These are phyloP conservation scores for Cucurbita ficifolia DNA, from an alignment of 306 rosid genomes.

Conservation along the genomic window DNA sequence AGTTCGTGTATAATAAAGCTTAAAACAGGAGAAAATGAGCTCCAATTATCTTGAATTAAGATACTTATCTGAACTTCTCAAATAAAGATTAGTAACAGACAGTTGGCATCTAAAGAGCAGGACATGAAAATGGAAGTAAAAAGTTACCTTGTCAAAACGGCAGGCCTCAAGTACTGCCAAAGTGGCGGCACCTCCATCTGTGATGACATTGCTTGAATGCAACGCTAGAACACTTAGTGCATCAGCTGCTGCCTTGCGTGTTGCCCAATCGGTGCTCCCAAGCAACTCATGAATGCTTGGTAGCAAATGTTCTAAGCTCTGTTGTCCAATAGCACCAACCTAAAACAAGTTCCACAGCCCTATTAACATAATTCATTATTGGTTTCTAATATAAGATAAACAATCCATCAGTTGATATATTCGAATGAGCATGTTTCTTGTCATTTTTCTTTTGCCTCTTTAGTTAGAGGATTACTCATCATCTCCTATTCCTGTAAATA, in stretches of 20 bases:
- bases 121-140: conserved; percentile 11
- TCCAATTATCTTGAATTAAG: neutral
- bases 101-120: conserved; percentile 1
- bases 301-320: conserved; percentile 63
- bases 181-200: conserved; percentile 46
- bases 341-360: conserved; percentile 22
- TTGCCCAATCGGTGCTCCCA: conserved; percentile 79
- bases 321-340: conserved; percentile 84
- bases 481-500: neutral
- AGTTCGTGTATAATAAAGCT: neutral
- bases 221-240: conserved; percentile 53
- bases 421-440: neutral
- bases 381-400: neutral
- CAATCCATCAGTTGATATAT: neutral
- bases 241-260: conserved; percentile 98
- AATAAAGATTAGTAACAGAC: neutral
- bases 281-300: conserved; percentile 70
- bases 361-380: neutral
- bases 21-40: neutral
- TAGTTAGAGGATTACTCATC: neutral
- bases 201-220: conserved; percentile 61
- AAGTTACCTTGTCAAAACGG: conserved; percentile 91
- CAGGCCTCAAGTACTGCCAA: conserved; percentile 54
- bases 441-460: neutral
- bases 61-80: neutral